Evolutionary conservation across 768 basidiomycete species (phyloP), one percentile per base, ranked within the genome.

Genomic region (Suillus cothurnatus): DNA sequence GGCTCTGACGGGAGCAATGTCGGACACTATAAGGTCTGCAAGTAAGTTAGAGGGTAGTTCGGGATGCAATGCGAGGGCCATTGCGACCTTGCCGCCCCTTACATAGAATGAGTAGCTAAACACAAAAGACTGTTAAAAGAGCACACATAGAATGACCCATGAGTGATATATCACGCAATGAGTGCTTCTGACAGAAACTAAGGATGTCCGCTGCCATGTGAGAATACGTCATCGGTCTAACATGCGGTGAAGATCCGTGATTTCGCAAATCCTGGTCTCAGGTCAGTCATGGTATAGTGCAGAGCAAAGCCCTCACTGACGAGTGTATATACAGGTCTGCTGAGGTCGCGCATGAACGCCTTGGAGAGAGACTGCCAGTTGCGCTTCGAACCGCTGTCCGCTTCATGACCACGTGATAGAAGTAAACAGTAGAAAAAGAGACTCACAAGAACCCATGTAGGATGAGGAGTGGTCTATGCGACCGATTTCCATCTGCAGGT

Each of bases 91-190:
- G 26, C 93, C 94, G 60, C 94, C 94, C 93, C 92, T 94, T 67
- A 49, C 31, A 5, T 6, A n/a, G 4, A 21, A 61, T 64, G 43
- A 71, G 55, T 39, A 61, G 32, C 15, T 28, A 34, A 26, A 36
- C 36, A 8, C 7, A 65, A 6, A 6, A 21, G 21, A 39, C 15
- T 14, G 19, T 8, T 36, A 23, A 32, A 58, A 36, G 3, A 64
- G 79, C 90, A 62, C 69, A 94, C 95, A 97, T 95, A 3, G 94
- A 96, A 74, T 97, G 95, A 0, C 95, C 95, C 4, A 97, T 79
- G 5, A 97, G 81, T 3, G 91, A 86, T 21, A 95, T 83, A 21
- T 90, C 80, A 3, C 80, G 79, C 47, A 93, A 73, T 0, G 79
- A 78, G 57, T 86, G 84, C 39, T 80, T 77, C 21, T 79, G 70